Conservation (phyloP, 495 filamentous ascomycete species). For the Neurospora sp. region DNA sequence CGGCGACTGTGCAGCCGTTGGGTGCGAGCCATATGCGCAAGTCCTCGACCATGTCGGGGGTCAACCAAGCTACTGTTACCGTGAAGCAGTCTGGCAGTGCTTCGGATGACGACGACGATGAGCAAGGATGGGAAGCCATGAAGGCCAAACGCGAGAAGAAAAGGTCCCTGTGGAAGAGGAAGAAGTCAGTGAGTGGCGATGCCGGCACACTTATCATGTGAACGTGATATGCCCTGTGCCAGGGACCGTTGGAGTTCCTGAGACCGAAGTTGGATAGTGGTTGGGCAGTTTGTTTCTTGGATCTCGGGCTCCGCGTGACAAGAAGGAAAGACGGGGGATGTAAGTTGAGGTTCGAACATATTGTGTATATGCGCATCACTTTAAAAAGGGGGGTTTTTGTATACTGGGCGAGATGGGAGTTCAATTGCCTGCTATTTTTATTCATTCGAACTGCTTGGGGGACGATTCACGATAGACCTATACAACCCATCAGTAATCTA, state of each 20-base stretch:
- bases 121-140: constrained; percentile 78
- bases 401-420: not conserved
- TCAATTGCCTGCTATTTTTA: not conserved
- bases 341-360: not conserved
- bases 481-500: constrained; percentile 23
- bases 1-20: not conserved
- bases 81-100: constrained; percentile 22
- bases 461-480: constrained; percentile 28
- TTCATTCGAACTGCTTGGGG: constrained; percentile 1
- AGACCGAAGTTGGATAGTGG: not conserved
- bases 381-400: not conserved
- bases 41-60: constrained; percentile 43
- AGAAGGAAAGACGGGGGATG: not conserved
- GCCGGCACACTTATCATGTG: constrained; percentile 33
- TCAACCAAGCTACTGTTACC: constrained; percentile 13
- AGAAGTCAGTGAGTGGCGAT: constrained; percentile 40
- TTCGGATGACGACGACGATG: constrained; percentile 68
- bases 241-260: not conserved
- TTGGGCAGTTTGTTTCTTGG: not conserved
- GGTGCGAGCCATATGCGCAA: constrained; percentile 25
- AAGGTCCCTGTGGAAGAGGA: constrained; percentile 60
- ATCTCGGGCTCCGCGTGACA: not conserved
- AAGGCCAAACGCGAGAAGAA: constrained; percentile 74
- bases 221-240: constrained; percentile 2
- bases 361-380: not conserved